Evolutionary conservation across 192 early-diverging fungal species (phyloP), one percentile per base, ranked within the genome.

Genomic region (Umbelopsis vinacea): DNA sequence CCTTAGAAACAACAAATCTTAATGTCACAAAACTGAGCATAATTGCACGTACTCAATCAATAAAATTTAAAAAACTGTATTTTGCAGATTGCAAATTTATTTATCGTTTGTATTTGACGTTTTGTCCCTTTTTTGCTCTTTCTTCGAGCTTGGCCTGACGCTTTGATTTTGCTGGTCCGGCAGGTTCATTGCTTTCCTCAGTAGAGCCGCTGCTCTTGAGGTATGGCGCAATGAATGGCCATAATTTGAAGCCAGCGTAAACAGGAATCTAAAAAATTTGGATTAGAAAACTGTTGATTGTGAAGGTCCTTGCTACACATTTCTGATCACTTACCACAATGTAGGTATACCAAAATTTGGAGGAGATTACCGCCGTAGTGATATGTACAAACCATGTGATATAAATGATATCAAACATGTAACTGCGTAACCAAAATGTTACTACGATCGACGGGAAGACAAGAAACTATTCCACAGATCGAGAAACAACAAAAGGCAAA

Each of bases 401-500:
- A 60, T 95, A 95, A 60, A 95, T 91, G 54, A 93, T 87, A 68
- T 95, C 94, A 75, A 94, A 95, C 79, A 90, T 89, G 69, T 94
- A 94, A 38, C 90, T 91, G 83, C 6, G 48, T 50, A 50, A 50
- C 48, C 15, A 50, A 72, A 72, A 66, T 74, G 73, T 60, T 48
- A 82, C 45, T 76, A 78, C 0, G 33, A 47, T 69, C 54, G 74
- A 10, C 72, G 46, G 48, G 75, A 53, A 66, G 21, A 35, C 21
- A 8, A 12, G 19, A 17, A 29, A 50, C 12, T 35, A 23, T 53
- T 24, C 15, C 22, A 33, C 33, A 67, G 21, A 52, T 52, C 37
- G 48, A 50, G 48, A 50, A 50, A 50, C 19, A 55, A 6, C 6
- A 43, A 74, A 29, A 29, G 29, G 29, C 29, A 29, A 29, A 29